Conservation (phyloP, 2,329 filamentous ascomycete genomes). For the Nemania diffusa region DNA sequence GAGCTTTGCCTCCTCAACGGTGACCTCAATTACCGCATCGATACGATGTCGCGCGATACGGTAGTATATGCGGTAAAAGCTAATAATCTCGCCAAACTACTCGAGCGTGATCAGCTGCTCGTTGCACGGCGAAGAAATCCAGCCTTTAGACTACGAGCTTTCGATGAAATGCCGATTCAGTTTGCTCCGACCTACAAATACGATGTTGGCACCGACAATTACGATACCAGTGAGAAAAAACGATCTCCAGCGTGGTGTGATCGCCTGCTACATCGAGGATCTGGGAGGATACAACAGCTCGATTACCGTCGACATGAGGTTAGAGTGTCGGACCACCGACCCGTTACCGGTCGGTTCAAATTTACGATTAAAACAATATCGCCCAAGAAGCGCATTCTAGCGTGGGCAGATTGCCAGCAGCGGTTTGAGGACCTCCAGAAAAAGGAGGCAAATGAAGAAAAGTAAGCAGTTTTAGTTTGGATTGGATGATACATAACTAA, state of each 20-base stretch:
- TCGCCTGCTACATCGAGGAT: slow-evolving; percentile 84
- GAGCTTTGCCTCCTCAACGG: slow-evolving; percentile 98
- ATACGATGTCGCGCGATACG: slow-evolving; percentile 93
- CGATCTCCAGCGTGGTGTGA: slow-evolving; percentile 97
- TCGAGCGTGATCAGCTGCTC: slow-evolving; percentile 93
- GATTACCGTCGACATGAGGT: slow-evolving; percentile 93
- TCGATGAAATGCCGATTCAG: slow-evolving; percentile 88
- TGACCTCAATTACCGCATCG: slow-evolving; percentile 97
- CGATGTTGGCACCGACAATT: slow-evolving; percentile 92
- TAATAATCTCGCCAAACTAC: slow-evolving; percentile 83
- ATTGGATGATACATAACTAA: slow-evolving; percentile 39
- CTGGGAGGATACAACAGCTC: slow-evolving; percentile 83
- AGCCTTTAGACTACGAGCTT: slow-evolving; percentile 86
- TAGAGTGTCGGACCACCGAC: slow-evolving; percentile 89
- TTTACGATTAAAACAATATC: slow-evolving; percentile 86
- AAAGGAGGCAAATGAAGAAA: slow-evolving; percentile 75
- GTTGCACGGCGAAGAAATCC: slow-evolving; percentile 90
- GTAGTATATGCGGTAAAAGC: slow-evolving; percentile 86
- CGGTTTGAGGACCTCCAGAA: slow-evolving; percentile 78
- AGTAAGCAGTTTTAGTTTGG: slow-evolving; percentile 66
- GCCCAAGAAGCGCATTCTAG: slow-evolving; percentile 69
- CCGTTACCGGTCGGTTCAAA: slow-evolving; percentile 86
- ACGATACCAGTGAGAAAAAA: slow-evolving; percentile 95
- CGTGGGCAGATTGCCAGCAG: slow-evolving; percentile 79
- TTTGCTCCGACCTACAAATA: slow-evolving; percentile 99